Conservation (phyloP, 148 eudicot species). For the Vaccinium vitisidaea region DNA sequence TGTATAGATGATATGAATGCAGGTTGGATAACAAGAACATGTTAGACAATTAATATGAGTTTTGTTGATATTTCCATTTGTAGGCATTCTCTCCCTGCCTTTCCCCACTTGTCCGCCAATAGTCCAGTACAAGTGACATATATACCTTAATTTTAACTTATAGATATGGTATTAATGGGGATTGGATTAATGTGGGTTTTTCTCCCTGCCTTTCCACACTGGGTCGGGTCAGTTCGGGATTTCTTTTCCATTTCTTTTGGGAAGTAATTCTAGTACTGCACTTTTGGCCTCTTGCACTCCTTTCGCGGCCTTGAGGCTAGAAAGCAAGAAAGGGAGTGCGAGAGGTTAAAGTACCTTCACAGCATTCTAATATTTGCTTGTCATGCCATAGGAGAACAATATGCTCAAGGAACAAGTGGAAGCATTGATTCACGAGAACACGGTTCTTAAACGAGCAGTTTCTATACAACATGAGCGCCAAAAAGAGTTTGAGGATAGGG, state of each 20-base stretch:
- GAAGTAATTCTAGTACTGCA: not conserved
- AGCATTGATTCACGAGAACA: constrained; percentile 59
- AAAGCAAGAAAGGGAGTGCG: not conserved
- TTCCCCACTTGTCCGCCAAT: not conserved
- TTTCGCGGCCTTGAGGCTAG: not conserved
- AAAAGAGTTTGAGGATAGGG: constrained; percentile 66
- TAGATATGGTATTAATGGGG: too few species aligned
- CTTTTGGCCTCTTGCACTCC: not conserved
- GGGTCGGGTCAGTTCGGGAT: not conserved
- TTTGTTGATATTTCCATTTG: not conserved
- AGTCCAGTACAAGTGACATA: not conserved
- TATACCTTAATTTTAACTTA: too few species aligned
- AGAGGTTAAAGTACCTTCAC: not conserved
- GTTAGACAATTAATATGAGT: not conserved
- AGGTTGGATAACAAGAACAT: not conserved
- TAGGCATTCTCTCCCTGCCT: not conserved
- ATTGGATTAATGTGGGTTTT: not conserved
- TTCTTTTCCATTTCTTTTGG: not conserved
- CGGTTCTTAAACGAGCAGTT: constrained; percentile 75
- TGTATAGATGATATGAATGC: not conserved
- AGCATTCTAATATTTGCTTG: constrained; percentile 7
- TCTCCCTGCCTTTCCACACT: not conserved
- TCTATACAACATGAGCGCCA: constrained; percentile 85
- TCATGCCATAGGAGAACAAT: constrained; percentile 47
- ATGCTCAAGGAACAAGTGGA: constrained; percentile 67